These are phyloP conservation scores for Priceomyces haplophilus DNA, from an alignment of 805 yeast species.

Conservation along the genomic window DNA sequence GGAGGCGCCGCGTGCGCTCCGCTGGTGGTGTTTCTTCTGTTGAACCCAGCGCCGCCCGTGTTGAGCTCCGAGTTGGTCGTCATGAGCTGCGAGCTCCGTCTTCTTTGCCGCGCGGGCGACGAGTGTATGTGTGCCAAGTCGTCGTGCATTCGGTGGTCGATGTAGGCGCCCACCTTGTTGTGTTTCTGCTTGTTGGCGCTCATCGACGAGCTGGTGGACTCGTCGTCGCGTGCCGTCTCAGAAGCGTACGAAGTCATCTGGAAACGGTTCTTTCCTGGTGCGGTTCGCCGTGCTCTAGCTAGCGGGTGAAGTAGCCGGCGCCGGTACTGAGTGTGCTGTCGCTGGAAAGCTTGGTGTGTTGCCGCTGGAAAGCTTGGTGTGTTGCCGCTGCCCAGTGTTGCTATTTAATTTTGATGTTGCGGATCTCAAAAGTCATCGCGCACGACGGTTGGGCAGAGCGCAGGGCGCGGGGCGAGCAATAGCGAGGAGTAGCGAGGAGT, in stretches of 20 bases:
- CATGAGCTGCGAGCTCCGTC: slow-evolving; percentile 16
- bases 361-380: no score
- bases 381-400: not conserved
- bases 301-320: no score
- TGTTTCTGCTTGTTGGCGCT: slow-evolving; percentile 9
- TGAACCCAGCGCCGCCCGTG: not conserved
- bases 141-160: slow-evolving; percentile 29
- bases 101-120: slow-evolving; percentile 28
- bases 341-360: no score
- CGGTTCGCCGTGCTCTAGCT: no score
- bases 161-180: slow-evolving; percentile 18
- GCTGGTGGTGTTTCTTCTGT: slow-evolving; percentile 1
- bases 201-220: slow-evolving; percentile 7
- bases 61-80: not conserved
- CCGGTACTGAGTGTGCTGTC: no score
- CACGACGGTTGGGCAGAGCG: not conserved
- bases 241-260: slow-evolving; percentile 1
- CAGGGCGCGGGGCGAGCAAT: no score
- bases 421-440: not conserved
- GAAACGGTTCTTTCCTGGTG: slow-evolving; percentile 4
- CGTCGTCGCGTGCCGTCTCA: slow-evolving; percentile 4
- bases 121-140: slow-evolving; percentile 27
- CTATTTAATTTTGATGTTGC: not conserved
- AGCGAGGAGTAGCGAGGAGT: no score
- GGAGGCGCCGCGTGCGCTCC: slow-evolving; percentile 4